These are phyloP conservation scores for Echites panduratus DNA, from an alignment of 257 asterid genomes.

Conservation along the genomic window DNA sequence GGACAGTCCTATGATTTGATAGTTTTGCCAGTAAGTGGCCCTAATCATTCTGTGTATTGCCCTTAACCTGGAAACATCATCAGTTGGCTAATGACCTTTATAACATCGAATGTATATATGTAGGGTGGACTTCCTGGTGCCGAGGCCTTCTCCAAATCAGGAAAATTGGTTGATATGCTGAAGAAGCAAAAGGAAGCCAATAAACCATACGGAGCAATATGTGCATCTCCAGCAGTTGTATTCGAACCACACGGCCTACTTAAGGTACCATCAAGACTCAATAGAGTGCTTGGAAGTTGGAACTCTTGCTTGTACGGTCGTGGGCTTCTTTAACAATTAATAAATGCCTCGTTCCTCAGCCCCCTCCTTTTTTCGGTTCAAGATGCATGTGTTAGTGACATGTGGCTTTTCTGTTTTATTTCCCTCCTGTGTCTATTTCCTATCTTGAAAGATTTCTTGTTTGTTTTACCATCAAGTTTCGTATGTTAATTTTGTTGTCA, in stretches of 20 bases:
- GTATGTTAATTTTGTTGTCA: background rate
- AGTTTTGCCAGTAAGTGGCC: slow-evolving; percentile 70
- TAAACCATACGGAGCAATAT: slow-evolving; percentile 75
- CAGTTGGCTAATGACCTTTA: background rate
- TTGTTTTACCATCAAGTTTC: background rate
- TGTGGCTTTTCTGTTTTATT: background rate
- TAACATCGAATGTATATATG: background rate
- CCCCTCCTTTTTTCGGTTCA: background rate
- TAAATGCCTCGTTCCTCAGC: background rate
- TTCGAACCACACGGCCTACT: slow-evolving; percentile 84
- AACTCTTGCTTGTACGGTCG: background rate
- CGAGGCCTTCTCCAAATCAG: slow-evolving; percentile 73
- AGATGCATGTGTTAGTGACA: background rate
- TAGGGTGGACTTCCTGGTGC: slow-evolving; percentile 99
- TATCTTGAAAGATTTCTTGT: background rate
- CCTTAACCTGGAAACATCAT: background rate
- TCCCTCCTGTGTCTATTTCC: background rate
- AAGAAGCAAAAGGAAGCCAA: slow-evolving; percentile 71
- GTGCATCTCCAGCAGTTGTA: slow-evolving; percentile 96
- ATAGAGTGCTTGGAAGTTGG: background rate
- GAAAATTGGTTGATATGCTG: slow-evolving; percentile 59
- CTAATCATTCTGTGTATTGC: background rate
- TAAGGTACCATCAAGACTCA: slow-evolving; percentile 38
- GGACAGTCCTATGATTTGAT: slow-evolving; percentile 57
- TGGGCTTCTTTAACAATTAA: background rate